A percentile compares a stretch with the other conserved stretches of the same genome.
Conservation (phyloP, 2,329 filamentous ascomycete genomes). For the Neofusicoccum kwambonambiense region DNA sequence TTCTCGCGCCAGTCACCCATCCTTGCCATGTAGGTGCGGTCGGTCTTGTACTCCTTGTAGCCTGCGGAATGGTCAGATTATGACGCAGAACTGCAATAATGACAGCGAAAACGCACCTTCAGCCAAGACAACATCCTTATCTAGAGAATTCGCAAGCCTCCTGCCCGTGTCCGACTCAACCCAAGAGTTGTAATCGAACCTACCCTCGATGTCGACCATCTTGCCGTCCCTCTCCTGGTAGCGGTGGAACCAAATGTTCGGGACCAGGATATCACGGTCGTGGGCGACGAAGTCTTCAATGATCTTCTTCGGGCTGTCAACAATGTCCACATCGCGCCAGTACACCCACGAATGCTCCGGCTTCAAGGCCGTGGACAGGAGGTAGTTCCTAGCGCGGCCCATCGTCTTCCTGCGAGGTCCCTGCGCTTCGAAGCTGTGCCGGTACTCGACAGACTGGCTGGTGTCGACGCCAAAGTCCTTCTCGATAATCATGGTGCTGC, state of each 20-base stretch:
- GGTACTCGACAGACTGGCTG: slow-evolving; percentile 77
- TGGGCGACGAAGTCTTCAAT: slow-evolving; percentile 95
- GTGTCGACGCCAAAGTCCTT: slow-evolving; percentile 82
- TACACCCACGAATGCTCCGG: slow-evolving; percentile 98
- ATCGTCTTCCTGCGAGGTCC: slow-evolving; percentile 87
- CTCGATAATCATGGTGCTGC: slow-evolving; percentile 78
- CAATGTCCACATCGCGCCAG: slow-evolving; percentile 96
- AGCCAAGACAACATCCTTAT: slow-evolving; percentile 79
- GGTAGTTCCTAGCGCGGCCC: slow-evolving; percentile 87
- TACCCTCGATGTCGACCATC: slow-evolving; percentile 78
- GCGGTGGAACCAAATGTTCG: slow-evolving; percentile 97
- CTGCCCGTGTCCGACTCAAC: slow-evolving; percentile 85
- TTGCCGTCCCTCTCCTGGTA: slow-evolving; percentile 67
- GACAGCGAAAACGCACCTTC: slow-evolving; percentile 62
- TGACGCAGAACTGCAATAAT: neutral
- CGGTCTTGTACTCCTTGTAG: slow-evolving; percentile 91
- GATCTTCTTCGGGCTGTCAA: slow-evolving; percentile 82
- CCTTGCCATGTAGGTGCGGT: slow-evolving; percentile 81
- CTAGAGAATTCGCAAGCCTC: slow-evolving; percentile 68
- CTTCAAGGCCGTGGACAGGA: slow-evolving; percentile 80
- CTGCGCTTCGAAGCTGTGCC: slow-evolving; percentile 84
- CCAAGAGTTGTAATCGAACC: slow-evolving; percentile 99
- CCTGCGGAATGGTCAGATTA: slow-evolving; percentile 50
- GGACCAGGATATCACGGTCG: slow-evolving; percentile 88
- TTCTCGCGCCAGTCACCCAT: slow-evolving; percentile 93